A percentile compares a stretch with the other conserved stretches of the same genome.
Conservation (phyloP, 2,329 filamentous ascomycete genomes). For the Tolypocladium pustulatum region DNA sequence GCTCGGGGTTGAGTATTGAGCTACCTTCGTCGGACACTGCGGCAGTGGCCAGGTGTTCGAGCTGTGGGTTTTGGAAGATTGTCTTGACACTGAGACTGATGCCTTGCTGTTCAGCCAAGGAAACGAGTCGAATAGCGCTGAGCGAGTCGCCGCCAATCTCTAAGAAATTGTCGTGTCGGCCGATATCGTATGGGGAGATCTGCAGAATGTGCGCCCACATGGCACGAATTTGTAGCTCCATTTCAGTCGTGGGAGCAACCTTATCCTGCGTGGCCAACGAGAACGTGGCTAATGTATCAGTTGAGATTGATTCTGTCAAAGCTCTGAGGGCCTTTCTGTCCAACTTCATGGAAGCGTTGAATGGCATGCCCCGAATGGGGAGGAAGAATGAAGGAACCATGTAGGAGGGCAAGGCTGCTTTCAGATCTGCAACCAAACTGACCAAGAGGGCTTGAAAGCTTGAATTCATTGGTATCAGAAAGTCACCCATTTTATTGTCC, state of each 20-base stretch:
- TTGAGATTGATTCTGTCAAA: not conserved
- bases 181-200: constrained; percentile 13
- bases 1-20: not conserved
- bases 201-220: constrained; percentile 4
- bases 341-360: constrained; percentile 5
- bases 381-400: constrained; percentile 7
- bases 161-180: constrained; percentile 16
- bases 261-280: not conserved
- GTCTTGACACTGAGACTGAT: constrained; percentile 5
- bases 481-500: not conserved
- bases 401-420: constrained; percentile 2
- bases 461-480: not conserved
- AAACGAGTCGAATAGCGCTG: constrained; percentile 10
- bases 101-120: constrained; percentile 1
- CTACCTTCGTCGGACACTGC: not conserved
- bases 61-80: constrained; percentile 8
- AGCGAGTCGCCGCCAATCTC: constrained; percentile 16
- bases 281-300: not conserved
- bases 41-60: not conserved
- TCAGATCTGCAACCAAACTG: not conserved
- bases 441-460: not conserved
- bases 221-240: constrained; percentile 1
- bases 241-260: constrained; percentile 2
- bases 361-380: constrained; percentile 3
- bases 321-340: not conserved